phyloP scores from a whole-genome alignment of 306 rosid genomes.

The Nissolia schottii region DNA sequence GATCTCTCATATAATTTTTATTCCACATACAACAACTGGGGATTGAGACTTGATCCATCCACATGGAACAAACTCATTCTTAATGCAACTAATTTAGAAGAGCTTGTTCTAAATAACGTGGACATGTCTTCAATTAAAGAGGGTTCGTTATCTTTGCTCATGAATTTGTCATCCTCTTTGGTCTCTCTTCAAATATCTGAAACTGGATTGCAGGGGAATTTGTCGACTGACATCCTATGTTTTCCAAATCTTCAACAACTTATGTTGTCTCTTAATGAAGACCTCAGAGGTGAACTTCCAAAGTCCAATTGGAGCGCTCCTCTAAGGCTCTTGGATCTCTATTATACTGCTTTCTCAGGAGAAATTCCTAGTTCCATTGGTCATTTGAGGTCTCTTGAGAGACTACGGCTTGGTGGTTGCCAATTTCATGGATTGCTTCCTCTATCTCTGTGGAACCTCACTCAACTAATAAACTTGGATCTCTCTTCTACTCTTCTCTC shows the following conservation, averaged over 20 bases:
- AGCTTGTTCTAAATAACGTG: background rate
- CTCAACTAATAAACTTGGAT: background rate
- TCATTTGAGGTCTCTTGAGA: background rate
- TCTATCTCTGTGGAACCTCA: constrained; percentile 12
- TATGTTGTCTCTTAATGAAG: background rate
- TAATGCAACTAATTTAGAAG: background rate
- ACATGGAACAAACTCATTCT: constrained; percentile 12
- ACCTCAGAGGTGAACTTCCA: background rate
- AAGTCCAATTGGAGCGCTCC: background rate
- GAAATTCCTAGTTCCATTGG: background rate
- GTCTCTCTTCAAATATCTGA: background rate
- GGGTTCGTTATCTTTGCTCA: background rate
- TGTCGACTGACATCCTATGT: background rate
- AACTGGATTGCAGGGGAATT: background rate
- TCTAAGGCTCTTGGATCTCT: background rate
- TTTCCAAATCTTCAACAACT: background rate
- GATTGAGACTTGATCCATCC: background rate
- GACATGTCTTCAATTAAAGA: background rate
- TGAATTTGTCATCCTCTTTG: constrained; percentile 7
- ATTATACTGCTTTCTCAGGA: background rate
- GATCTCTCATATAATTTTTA: too few relatives aligned
- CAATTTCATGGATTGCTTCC: background rate
- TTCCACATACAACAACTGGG: too few relatives aligned
- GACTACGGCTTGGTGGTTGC: fast-evolving
- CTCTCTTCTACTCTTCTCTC: too few relatives aligned